phyloP scores from a whole-genome alignment of 1,139 yeast genomes.

The Candida freyschussii region DNA sequence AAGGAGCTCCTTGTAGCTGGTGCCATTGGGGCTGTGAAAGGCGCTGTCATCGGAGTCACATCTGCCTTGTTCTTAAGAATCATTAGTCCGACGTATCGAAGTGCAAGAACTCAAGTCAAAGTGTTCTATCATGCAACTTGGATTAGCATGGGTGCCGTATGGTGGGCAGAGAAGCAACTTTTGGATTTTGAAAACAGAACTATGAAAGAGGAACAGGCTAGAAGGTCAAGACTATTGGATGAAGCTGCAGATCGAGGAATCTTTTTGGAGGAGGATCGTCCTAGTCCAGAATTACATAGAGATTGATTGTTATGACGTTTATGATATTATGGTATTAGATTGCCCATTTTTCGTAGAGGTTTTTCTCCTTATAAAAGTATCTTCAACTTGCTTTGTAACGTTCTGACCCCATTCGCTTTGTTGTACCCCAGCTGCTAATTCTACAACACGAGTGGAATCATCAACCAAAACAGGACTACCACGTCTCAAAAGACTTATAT shows the following conservation, averaged over 20 bases:
- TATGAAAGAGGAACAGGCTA: constrained; percentile 28
- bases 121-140: constrained; percentile 37
- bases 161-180: constrained; percentile 36
- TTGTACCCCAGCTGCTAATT: constrained; percentile 21
- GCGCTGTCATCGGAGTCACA: constrained; percentile 32
- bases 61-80: constrained; percentile 30
- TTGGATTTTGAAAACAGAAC: constrained; percentile 30
- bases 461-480: constrained; percentile 19
- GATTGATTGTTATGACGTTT: too few species aligned
- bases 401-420: constrained; percentile 23
- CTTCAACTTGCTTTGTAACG: constrained; percentile 15
- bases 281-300: neutral
- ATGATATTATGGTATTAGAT: too few species aligned
- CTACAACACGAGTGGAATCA: constrained; percentile 17
- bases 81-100: constrained; percentile 30
- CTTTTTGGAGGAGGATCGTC: constrained; percentile 32
- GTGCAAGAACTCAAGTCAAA: constrained; percentile 33
- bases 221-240: constrained; percentile 32
- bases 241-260: constrained; percentile 41
- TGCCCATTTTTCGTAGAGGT: constrained; percentile 1
- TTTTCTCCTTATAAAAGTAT: constrained; percentile 16
- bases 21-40: constrained; percentile 35
- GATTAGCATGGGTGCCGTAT: constrained; percentile 36
- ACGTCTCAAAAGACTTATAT: constrained; percentile 13
- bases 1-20: constrained; percentile 32